Conservation (phyloP, 1,139 yeast species). For the Zhuliangozyma blackwelliae region DNA sequence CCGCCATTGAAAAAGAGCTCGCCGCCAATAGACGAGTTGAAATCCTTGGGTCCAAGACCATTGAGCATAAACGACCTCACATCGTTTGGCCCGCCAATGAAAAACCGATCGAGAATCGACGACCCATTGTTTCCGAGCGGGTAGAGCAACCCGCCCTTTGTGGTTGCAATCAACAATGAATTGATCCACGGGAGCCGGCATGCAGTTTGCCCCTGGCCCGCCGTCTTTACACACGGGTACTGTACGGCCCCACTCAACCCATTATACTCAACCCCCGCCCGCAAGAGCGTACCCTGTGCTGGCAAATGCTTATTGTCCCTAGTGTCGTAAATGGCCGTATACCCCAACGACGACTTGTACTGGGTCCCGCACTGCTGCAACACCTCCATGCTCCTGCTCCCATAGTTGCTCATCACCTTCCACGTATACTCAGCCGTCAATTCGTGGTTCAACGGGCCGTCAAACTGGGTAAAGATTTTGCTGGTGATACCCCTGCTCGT, state of each 20-base stretch:
- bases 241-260: slow-evolving; percentile 32
- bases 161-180: slow-evolving; percentile 37
- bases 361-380: slow-evolving; percentile 54
- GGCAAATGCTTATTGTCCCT: slow-evolving; percentile 58
- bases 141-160: slow-evolving; percentile 51
- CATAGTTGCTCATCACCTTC: slow-evolving; percentile 52
- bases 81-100: slow-evolving; percentile 75
- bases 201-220: slow-evolving; percentile 47
- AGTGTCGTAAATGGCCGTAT: slow-evolving; percentile 50
- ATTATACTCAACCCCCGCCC: slow-evolving; percentile 56
- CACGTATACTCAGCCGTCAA: slow-evolving; percentile 60
- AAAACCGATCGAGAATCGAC: slow-evolving; percentile 59
- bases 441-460: slow-evolving; percentile 43
- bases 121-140: slow-evolving; percentile 24
- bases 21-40: slow-evolving; percentile 67
- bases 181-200: slow-evolving; percentile 13
- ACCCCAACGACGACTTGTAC: slow-evolving; percentile 53
- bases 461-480: slow-evolving; percentile 38
- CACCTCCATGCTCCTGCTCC: slow-evolving; percentile 31
- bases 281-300: slow-evolving; percentile 49
- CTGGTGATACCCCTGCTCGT: slow-evolving; percentile 54
- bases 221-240: slow-evolving; percentile 40
- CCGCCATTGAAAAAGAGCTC: slow-evolving; percentile 73
- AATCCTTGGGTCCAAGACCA: slow-evolving; percentile 83
- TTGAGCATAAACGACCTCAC: slow-evolving; percentile 71